A percentile compares a stretch with the other conserved stretches of the same genome.
phyloP scores from a whole-genome alignment of 202 grass and related monocot genomes.

The Digitaria exilis region DNA sequence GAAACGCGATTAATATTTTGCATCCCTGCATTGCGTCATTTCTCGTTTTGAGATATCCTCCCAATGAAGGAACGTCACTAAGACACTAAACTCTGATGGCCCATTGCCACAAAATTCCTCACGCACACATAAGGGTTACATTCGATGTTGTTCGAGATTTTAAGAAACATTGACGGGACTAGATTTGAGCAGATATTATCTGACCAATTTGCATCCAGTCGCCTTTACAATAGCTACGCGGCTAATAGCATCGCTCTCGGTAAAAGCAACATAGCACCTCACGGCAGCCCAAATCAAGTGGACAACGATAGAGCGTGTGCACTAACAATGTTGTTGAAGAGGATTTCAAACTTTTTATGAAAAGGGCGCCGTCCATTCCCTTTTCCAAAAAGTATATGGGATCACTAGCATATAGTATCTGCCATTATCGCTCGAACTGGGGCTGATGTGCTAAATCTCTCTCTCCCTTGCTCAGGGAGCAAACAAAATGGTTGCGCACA shows the following conservation, averaged over 20 bases:
- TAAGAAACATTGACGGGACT: neutral
- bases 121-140: too few relatives aligned
- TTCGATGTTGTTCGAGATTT: neutral
- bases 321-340: neutral
- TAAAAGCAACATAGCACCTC: constrained; percentile 1
- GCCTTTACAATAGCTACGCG: neutral
- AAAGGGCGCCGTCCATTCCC: neutral
- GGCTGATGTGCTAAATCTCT: neutral
- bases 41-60: too few relatives aligned
- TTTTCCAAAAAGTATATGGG: neutral
- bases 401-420: neutral
- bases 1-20: too few relatives aligned
- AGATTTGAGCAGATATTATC: neutral
- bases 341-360: constrained; percentile 20
- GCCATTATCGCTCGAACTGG: neutral
- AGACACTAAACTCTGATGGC: neutral
- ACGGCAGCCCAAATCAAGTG: constrained; percentile 6
- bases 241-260: neutral
- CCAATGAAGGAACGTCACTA: neutral
- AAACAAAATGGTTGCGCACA: neutral
- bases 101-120: too few relatives aligned
- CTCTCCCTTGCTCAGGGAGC: neutral
- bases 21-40: too few relatives aligned
- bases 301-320: constrained; percentile 7
- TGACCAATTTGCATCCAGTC: neutral